Conservation (phyloP, 441 rosid genomes). For the Breynia disticha region DNA sequence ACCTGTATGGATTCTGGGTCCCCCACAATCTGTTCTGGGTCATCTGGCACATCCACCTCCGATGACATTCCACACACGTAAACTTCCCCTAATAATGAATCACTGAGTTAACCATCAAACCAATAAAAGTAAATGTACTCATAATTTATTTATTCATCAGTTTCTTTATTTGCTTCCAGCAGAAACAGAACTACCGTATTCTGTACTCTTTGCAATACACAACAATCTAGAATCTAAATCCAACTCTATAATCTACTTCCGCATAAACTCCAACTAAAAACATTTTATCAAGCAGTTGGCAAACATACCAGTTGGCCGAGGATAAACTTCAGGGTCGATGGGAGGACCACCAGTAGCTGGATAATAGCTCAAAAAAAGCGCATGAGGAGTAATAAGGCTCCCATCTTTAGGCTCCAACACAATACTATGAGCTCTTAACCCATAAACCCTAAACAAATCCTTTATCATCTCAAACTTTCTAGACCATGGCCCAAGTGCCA, state of each 20-base stretch:
- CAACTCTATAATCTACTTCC: too few species aligned
- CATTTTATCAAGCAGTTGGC: background rate
- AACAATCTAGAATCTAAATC: too few species aligned
- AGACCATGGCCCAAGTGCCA: slow-evolving; percentile 77
- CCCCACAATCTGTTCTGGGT: slow-evolving; percentile 46
- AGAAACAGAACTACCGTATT: too few species aligned
- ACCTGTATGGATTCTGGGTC: slow-evolving; percentile 51
- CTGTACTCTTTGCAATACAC: too few species aligned
- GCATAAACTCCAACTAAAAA: too few species aligned
- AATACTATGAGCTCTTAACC: slow-evolving; percentile 64
- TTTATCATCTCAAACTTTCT: slow-evolving; percentile 50
- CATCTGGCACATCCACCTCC: slow-evolving; percentile 59
- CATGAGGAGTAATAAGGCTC: slow-evolving; percentile 52
- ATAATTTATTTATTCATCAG: too few species aligned
- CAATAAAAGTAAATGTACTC: background rate
- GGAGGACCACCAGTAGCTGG: slow-evolving; percentile 40
- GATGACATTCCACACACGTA: slow-evolving; percentile 73
- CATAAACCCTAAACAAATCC: slow-evolving; percentile 52
- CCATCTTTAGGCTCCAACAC: slow-evolving; percentile 59
- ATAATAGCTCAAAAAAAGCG: slow-evolving; percentile 45
- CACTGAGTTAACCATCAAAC: background rate
- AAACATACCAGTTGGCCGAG: slow-evolving; percentile 59
- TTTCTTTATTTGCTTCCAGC: too few species aligned
- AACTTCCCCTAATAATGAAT: slow-evolving; percentile 18
- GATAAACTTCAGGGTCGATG: slow-evolving; percentile 73